Evolutionary conservation across 768 basidiomycete species (phyloP).

Genomic region (Amanita thiersii): DNA sequence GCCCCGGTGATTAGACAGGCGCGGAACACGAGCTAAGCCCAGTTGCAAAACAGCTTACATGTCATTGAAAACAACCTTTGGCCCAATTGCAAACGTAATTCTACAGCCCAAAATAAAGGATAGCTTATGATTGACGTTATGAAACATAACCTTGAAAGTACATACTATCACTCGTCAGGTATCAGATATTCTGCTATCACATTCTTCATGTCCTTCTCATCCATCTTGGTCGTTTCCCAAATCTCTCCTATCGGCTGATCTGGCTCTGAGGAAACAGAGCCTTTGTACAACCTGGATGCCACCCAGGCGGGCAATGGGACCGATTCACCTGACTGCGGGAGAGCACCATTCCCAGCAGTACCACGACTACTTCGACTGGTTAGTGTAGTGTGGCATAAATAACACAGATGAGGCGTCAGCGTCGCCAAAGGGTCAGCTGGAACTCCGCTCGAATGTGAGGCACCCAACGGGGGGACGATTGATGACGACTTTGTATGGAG

Average conservation of each 20-base stretch:
- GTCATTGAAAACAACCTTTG: no score
- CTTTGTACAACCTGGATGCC: slow-evolving; percentile 12
- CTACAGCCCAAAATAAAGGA: no score
- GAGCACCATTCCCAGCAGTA: slow-evolving; percentile 8
- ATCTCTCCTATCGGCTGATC: slow-evolving; percentile 16
- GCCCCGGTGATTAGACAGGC: no score
- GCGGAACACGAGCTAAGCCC: no score
- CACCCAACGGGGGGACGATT: neutral
- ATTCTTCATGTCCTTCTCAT: slow-evolving; percentile 23
- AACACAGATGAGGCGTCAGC: slow-evolving; percentile 39
- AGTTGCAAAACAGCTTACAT: no score
- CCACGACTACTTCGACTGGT: slow-evolving; percentile 45
- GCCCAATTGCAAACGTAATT: no score
- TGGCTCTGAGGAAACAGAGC: neutral
- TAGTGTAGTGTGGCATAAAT: slow-evolving; percentile 48
- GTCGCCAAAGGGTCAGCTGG: neutral
- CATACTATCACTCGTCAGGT: slow-evolving; percentile 14
- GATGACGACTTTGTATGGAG: neutral
- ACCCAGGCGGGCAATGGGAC: slow-evolving; percentile 30
- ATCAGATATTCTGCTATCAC: slow-evolving; percentile 34
- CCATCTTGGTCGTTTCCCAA: slow-evolving; percentile 21
- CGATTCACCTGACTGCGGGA: slow-evolving; percentile 9
- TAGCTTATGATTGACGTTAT: no score
- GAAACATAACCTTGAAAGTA: neutral
- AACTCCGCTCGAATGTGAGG: neutral